These are phyloP conservation scores for Melampsora abietis-canadensis DNA, from an alignment of 1,284 basidiomycete genomes.

Conservation along the genomic window DNA sequence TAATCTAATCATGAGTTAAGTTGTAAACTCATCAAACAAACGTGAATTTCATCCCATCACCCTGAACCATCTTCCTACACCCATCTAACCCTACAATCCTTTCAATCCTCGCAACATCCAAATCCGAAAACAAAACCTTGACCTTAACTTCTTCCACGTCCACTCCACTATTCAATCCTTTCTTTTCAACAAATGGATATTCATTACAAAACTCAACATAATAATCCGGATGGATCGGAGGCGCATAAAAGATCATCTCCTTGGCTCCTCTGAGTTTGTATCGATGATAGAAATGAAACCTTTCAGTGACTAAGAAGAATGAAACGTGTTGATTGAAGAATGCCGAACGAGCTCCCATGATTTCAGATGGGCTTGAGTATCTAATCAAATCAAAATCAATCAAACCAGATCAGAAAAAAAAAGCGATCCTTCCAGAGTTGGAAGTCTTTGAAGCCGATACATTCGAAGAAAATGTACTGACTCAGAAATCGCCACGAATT, in stretches of 20 bases:
- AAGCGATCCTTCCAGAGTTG: not conserved
- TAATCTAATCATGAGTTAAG: no score
- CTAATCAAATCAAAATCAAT: slow-evolving; percentile 55
- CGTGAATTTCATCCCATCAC: slow-evolving; percentile 51
- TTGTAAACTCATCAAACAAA: slow-evolving; percentile 50
- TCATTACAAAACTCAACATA: slow-evolving; percentile 72
- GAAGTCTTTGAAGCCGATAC: no score
- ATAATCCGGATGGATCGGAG: slow-evolving; percentile 84
- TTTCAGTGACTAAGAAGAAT: slow-evolving; percentile 86
- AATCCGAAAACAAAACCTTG: slow-evolving; percentile 55
- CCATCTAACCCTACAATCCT: slow-evolving; percentile 63
- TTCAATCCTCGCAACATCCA: slow-evolving; percentile 81
- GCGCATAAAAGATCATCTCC: slow-evolving; percentile 86
- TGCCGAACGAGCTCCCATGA: slow-evolving; percentile 82
- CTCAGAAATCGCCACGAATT: slow-evolving; percentile 84
- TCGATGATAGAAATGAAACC: slow-evolving; percentile 96
- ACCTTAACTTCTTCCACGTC: slow-evolving; percentile 62
- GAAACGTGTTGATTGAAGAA: slow-evolving; percentile 86
- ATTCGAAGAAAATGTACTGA: slow-evolving; percentile 54
- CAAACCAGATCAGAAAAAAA: no score
- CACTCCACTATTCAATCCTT: not conserved
- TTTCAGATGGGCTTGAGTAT: slow-evolving; percentile 88
- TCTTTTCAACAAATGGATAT: slow-evolving; percentile 15
- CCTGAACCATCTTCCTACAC: slow-evolving; percentile 54
- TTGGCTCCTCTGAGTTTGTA: slow-evolving; percentile 78